Conservation (phyloP, 2,329 filamentous ascomycete genomes). For the Chalaropsis ovoidea region DNA sequence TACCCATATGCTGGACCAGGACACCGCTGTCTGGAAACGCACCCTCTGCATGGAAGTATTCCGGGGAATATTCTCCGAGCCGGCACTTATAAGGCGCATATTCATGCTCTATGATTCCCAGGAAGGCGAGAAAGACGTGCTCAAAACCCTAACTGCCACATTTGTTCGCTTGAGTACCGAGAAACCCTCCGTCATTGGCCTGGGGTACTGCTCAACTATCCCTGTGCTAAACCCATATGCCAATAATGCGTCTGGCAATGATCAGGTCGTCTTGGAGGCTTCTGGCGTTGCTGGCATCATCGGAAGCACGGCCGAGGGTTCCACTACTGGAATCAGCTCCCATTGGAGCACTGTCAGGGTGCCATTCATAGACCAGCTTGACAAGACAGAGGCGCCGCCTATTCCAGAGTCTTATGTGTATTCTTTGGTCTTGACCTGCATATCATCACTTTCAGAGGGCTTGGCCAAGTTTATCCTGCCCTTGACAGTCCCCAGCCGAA, state of each 20-base stretch:
- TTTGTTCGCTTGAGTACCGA: constrained; percentile 92
- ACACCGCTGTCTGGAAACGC: constrained; percentile 74
- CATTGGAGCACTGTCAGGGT: constrained; percentile 85
- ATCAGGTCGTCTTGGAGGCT: constrained; percentile 82
- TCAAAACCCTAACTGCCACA: constrained; percentile 72
- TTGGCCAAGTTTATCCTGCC: constrained; percentile 89
- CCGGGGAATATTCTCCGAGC: constrained; percentile 72
- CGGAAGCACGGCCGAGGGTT: constrained; percentile 55
- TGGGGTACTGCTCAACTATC: constrained; percentile 78
- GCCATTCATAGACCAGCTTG: constrained; percentile 84
- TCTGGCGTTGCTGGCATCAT: constrained; percentile 83
- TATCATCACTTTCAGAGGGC: constrained; percentile 82
- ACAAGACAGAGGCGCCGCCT: constrained; percentile 73
- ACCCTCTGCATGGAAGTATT: constrained; percentile 87
- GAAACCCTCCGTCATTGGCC: constrained; percentile 76
- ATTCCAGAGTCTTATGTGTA: constrained; percentile 93
- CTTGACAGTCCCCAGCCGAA: constrained; percentile 69
- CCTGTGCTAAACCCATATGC: constrained; percentile 53
- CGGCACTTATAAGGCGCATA: constrained; percentile 65
- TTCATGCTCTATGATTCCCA: constrained; percentile 69
- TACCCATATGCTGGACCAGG: constrained; percentile 79
- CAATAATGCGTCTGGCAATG: constrained; percentile 50
- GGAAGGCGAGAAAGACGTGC: constrained; percentile 60
- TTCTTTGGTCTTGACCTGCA: constrained; percentile 75
- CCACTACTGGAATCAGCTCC: constrained; percentile 68